Evolutionary conservation across 2,329 filamentous ascomycete genomes (phyloP).

Genomic region (Ophiostoma novo-ulmi): DNA sequence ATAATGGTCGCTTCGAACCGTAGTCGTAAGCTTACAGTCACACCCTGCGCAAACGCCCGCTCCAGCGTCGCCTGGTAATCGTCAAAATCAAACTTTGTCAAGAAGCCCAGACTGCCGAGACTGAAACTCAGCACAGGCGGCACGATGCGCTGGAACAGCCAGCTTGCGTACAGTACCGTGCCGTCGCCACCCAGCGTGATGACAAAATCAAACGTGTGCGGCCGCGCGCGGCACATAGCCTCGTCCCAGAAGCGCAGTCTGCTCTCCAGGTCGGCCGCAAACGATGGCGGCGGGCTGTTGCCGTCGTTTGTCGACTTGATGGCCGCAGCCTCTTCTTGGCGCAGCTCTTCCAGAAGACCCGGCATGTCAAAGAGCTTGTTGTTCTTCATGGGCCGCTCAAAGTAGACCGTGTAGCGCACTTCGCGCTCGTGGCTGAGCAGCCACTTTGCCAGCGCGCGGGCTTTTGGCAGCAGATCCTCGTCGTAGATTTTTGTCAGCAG

Average conservation of each 20-base stretch:
- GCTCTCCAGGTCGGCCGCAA: conserved; percentile 33
- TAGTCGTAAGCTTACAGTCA: conserved; percentile 80
- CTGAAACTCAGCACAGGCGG: conserved; percentile 88
- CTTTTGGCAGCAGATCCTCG: conserved; percentile 68
- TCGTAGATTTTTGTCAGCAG: conserved; percentile 91
- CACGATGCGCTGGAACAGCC: conserved; percentile 93
- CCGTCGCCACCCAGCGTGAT: conserved; percentile 90
- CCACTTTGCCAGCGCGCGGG: conserved; percentile 74
- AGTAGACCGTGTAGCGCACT: conserved; percentile 69
- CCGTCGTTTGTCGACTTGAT: conserved; percentile 28
- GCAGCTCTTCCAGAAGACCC: conserved; percentile 61
- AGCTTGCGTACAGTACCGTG: conserved; percentile 93
- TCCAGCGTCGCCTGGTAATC: conserved; percentile 64
- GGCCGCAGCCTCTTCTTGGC: conserved; percentile 34
- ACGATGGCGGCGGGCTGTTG: not conserved
- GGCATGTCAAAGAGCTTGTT: conserved; percentile 68
- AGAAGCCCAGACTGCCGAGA: conserved; percentile 84
- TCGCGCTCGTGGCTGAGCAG: conserved; percentile 66
- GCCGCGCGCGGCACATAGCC: conserved; percentile 67
- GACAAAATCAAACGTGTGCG: conserved; percentile 89
- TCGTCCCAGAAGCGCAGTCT: conserved; percentile 80
- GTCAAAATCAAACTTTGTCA: conserved; percentile 93
- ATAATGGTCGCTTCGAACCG: conserved; percentile 93
- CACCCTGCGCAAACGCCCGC: conserved; percentile 71
- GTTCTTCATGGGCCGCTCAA: conserved; percentile 69